These are phyloP conservation scores for Leishmania gerbilli DNA, from an alignment of 208 protist genomes.

Conservation along the genomic window DNA sequence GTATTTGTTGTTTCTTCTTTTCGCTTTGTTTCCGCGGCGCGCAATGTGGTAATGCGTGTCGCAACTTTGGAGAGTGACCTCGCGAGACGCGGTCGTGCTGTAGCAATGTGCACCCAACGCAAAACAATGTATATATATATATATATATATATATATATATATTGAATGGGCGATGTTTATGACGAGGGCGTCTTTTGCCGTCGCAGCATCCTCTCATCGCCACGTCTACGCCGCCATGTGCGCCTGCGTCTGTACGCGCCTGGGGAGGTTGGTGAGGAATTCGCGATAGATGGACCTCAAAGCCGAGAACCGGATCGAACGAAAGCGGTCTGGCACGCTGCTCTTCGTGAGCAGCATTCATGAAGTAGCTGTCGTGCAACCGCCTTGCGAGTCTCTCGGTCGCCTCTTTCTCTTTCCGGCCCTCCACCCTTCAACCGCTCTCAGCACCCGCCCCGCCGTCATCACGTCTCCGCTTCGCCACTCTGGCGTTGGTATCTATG, in stretches of 20 bases:
- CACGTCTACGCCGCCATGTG: background rate
- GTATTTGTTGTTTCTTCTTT: slow-evolving; percentile 9
- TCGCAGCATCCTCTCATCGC: background rate
- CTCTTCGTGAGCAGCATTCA: background rate
- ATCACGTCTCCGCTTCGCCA: background rate
- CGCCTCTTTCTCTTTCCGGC: background rate
- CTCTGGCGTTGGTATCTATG: background rate
- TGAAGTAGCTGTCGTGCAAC: background rate
- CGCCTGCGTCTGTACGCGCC: background rate
- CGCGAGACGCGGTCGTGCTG: slow-evolving; percentile 3
- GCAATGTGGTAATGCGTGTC: background rate
- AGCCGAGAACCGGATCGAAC: background rate
- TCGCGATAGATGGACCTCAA: background rate
- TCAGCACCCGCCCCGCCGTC: background rate
- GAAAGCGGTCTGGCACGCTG: background rate
- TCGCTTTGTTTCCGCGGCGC: slow-evolving; percentile 16
- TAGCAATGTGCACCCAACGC: background rate
- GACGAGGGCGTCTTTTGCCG: background rate
- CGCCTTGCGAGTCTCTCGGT: background rate
- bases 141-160: no score
- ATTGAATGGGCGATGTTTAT: background rate
- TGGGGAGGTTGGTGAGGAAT: background rate
- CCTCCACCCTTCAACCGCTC: background rate
- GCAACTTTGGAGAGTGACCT: background rate
- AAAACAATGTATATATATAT: background rate